A percentile compares a stretch with the other conserved stretches of the same genome.
phyloP scores from a whole-genome alignment of 2,329 filamentous ascomycete genomes.

The Botrytis tulipae region DNA sequence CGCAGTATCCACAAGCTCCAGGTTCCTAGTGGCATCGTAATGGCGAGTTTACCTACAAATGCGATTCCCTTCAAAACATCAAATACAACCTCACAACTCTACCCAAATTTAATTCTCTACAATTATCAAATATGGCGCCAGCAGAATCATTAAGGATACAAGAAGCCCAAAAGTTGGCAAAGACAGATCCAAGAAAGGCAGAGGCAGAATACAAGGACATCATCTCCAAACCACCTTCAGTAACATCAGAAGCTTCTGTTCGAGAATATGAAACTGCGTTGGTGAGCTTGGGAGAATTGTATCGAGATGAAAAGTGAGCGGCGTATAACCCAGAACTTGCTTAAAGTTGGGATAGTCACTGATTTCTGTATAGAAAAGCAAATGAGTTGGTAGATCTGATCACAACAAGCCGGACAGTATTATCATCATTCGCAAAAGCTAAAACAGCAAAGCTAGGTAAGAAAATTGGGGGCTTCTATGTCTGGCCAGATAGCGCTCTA shows the following conservation, averaged over 20 bases:
- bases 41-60: constrained; percentile 24
- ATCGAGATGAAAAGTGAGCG: constrained; percentile 78
- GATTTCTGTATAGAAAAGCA: constrained; percentile 57
- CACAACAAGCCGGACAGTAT: constrained; percentile 82
- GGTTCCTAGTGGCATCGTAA: constrained; percentile 23
- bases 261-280: constrained; percentile 90
- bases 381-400: constrained; percentile 87
- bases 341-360: constrained; percentile 29
- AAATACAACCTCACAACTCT: constrained; percentile 26
- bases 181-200: constrained; percentile 78
- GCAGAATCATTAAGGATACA: constrained; percentile 67
- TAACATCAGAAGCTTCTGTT: constrained; percentile 78
- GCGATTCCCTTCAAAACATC: constrained; percentile 24
- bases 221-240: constrained; percentile 78
- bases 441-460: constrained; percentile 97
- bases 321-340: neutral
- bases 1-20: constrained; percentile 29
- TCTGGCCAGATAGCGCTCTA: neutral
- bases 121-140: constrained; percentile 50
- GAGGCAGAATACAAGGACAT: constrained; percentile 88
- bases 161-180: constrained; percentile 82
- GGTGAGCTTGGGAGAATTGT: constrained; percentile 86
- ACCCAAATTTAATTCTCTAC: constrained; percentile 22
- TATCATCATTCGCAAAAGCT: constrained; percentile 96
- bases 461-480: constrained; percentile 34